These are phyloP conservation scores for Phytophthora citrophthora DNA, from an alignment of 352 stramenopile species.

Conservation along the genomic window DNA sequence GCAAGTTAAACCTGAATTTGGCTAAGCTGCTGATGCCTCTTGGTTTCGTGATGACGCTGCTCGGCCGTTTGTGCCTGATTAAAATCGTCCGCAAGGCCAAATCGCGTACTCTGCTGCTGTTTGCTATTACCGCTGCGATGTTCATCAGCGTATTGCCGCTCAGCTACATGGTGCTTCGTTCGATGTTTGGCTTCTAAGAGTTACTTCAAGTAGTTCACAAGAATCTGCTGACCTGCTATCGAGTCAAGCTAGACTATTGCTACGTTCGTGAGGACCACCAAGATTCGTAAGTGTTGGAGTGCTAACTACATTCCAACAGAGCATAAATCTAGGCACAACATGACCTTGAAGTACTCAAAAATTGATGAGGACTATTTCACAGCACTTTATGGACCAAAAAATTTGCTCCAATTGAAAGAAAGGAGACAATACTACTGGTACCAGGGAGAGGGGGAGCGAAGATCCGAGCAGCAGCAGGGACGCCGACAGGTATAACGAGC, in stretches of 20 bases:
- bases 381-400: too few species aligned
- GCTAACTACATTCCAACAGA: too few species aligned
- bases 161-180: conserved; percentile 30
- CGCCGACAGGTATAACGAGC: conserved; percentile 8
- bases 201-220: conserved; percentile 3
- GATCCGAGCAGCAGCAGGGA: conserved; percentile 24
- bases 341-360: too few species aligned
- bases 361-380: too few species aligned
- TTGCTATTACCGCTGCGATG: conserved; percentile 35
- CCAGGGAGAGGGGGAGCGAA: conserved; percentile 24
- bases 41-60: conserved; percentile 41
- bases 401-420: conserved; percentile 3
- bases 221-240: too few species aligned
- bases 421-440: conserved; percentile 18
- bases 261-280: too few species aligned
- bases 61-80: conserved; percentile 39
- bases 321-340: too few species aligned
- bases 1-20: conserved; percentile 39
- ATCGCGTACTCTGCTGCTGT: conserved; percentile 40
- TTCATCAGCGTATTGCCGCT: conserved; percentile 45
- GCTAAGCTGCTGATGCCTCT: conserved; percentile 37
- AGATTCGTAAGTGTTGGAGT: too few species aligned
- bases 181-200: conserved; percentile 30
- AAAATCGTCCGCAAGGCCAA: conserved; percentile 46
- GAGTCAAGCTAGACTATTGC: too few species aligned